Percentiles rank a stretch among this genome's conserved stretches.
phyloP scores from a whole-genome alignment of 2,329 filamentous ascomycete species.

The Microdochium trichocladiopsis region DNA sequence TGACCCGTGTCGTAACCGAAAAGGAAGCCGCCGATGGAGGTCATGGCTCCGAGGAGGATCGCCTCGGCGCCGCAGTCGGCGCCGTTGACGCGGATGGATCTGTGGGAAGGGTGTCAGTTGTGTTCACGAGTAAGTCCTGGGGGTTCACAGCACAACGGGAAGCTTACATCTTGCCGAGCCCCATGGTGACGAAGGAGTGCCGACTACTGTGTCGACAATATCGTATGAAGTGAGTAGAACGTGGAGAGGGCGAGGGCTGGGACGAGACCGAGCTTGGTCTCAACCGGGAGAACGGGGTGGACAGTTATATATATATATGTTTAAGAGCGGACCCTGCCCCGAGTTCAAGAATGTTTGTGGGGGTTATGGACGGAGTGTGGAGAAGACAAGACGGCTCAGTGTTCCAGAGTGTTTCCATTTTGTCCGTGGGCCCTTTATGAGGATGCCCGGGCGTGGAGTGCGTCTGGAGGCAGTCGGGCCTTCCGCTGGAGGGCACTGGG shows the following conservation, averaged over 20 bases:
- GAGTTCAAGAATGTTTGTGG: too few relatives aligned
- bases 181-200: not conserved
- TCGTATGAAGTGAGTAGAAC: not conserved
- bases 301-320: too few relatives aligned
- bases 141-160: not conserved
- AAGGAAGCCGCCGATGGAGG: conserved; percentile 53
- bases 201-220: not conserved
- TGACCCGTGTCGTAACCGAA: conserved; percentile 59
- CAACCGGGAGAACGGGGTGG: too few relatives aligned
- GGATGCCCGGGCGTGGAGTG: not conserved
- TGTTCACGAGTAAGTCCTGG: not conserved
- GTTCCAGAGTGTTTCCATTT: too few relatives aligned
- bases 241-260: too few relatives aligned
- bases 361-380: too few relatives aligned
- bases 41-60: conserved; percentile 39
- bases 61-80: conserved; percentile 32
- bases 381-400: not conserved
- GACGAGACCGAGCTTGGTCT: too few relatives aligned
- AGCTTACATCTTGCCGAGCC: not conserved
- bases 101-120: conserved; percentile 6
- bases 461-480: not conserved
- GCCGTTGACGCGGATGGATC: conserved; percentile 33
- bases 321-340: too few relatives aligned
- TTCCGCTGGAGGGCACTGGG: not conserved
- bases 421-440: too few relatives aligned